Evolutionary conservation across 805 yeast genomes (phyloP).

Genomic region (Teunomyces aglyptinius): DNA sequence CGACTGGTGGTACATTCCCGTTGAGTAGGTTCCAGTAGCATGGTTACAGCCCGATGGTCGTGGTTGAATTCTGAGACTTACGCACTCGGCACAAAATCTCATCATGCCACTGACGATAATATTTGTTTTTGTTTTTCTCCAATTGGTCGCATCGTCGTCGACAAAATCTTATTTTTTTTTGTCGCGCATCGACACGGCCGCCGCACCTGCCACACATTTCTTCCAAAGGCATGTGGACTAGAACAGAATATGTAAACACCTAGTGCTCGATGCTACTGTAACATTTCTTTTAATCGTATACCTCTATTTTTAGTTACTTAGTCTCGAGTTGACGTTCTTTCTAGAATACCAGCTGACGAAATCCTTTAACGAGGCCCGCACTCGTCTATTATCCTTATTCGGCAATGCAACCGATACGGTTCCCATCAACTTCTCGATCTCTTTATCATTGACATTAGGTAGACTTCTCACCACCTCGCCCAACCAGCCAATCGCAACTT

Average conservation of each 20-base stretch:
- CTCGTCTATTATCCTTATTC: slow-evolving; percentile 69
- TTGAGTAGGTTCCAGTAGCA: no score
- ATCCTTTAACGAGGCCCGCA: slow-evolving; percentile 68
- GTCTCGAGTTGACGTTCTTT: slow-evolving; percentile 54
- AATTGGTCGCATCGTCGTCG: not conserved
- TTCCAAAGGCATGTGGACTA: no score
- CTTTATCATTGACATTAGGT: slow-evolving; percentile 67
- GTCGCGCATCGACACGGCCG: no score
- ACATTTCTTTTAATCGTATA: no score
- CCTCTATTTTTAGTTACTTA: slow-evolving; percentile 12
- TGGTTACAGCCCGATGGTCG: no score
- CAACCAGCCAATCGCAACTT: slow-evolving; percentile 58
- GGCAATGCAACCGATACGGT: slow-evolving; percentile 59
- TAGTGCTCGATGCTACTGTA: no score
- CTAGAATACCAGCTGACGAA: slow-evolving; percentile 82
- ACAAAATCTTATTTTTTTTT: no score
- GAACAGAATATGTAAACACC: no score
- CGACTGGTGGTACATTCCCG: no score
- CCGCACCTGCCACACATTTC: no score
- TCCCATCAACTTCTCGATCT: slow-evolving; percentile 59
- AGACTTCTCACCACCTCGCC: slow-evolving; percentile 52
- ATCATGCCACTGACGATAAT: not conserved
- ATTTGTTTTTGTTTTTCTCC: not conserved
- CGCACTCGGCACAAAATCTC: not conserved
- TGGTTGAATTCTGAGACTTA: not conserved